Evolutionary conservation across 2,329 filamentous ascomycete species (phyloP), one percentile per base, ranked within the genome.

Genomic region (Cladobotryum protrusum): DNA sequence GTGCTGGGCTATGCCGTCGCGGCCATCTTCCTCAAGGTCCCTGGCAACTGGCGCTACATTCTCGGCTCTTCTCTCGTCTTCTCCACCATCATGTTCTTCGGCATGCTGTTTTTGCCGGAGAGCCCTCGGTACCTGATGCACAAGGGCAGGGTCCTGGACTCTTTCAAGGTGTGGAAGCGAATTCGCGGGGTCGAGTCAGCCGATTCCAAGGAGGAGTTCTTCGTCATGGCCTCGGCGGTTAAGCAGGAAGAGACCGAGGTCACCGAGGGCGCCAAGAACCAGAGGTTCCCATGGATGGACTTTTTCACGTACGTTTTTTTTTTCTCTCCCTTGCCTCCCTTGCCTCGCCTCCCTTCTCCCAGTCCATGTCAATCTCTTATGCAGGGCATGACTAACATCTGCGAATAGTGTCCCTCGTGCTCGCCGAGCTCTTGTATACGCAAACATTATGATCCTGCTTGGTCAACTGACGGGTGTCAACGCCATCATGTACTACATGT

Each of bases 401-500:
- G 12, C 44, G 4, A 12, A 6, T 20, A 66, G 64, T 15, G 78
- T 82, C 37, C 81, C 82, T 6, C 79, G 85, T 33, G 80, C 80
- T n/a, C 78, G 83, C 18, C 74, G 83, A 9, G 81, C 83, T 2
- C 71, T 86, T 40, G 65, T 86, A 52, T 86, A 85, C 59, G 82
- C 82, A 59, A 86, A 85, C 59, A 76, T 82, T 36, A 86, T 86
- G 82, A 81, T 86, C 49, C 74, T 85, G 52, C 71, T 86, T 0
- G 85, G 85, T 0, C 85, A 89, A 58, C 74, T 87, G 35, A 88
- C 84, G 0, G 85, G 85, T 48, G 81, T 86, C 44, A 86, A 86
- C 53, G 81, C 81, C 0, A 80, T 86, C 49, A 79, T 85, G 76
- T 88, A 88, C 67, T 87, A 86, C 68, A 86, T 88, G 83, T 75